phyloP scores from a whole-genome alignment of 2,329 filamentous ascomycete genomes.

The Colletotrichum musae region DNA sequence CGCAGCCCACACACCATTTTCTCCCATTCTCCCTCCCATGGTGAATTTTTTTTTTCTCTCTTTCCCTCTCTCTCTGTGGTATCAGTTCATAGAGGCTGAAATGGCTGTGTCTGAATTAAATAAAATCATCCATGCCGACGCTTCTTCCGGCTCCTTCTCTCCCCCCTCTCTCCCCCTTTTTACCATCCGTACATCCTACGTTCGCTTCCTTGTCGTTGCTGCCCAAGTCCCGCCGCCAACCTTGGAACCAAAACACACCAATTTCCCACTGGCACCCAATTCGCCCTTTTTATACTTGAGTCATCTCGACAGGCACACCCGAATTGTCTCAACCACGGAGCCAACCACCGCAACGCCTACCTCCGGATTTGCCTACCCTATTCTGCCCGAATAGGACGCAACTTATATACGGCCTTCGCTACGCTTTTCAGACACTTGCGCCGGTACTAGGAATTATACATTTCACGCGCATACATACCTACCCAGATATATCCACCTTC shows the following conservation, averaged over 20 bases:
- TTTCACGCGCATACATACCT: not conserved
- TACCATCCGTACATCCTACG: conserved; percentile 22
- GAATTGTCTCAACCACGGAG: conserved; percentile 34
- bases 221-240: conserved; percentile 23
- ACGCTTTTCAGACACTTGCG: not conserved
- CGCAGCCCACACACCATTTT: conserved; percentile 39
- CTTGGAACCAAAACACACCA: conserved; percentile 24
- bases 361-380: conserved; percentile 30
- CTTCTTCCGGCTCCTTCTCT: conserved; percentile 22
- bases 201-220: conserved; percentile 23
- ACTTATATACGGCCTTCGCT: conserved; percentile 16
- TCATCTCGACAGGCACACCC: conserved; percentile 35
- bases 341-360: conserved; percentile 36
- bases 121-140: conserved; percentile 31
- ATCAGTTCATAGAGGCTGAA: conserved; percentile 25
- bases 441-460: conserved; percentile 9
- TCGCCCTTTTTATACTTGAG: conserved; percentile 41
- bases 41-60: conserved; percentile 5
- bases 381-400: conserved; percentile 18
- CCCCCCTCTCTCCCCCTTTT: conserved; percentile 2
- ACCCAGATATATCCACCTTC: too few relatives aligned
- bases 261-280: conserved; percentile 33
- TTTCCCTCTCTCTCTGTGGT: not conserved
- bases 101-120: conserved; percentile 39
- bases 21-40: conserved; percentile 20